Base-by-base conservation (phyloP, 495 filamentous ascomycete species). In the Trichocladium uniseriatum region DNA sequence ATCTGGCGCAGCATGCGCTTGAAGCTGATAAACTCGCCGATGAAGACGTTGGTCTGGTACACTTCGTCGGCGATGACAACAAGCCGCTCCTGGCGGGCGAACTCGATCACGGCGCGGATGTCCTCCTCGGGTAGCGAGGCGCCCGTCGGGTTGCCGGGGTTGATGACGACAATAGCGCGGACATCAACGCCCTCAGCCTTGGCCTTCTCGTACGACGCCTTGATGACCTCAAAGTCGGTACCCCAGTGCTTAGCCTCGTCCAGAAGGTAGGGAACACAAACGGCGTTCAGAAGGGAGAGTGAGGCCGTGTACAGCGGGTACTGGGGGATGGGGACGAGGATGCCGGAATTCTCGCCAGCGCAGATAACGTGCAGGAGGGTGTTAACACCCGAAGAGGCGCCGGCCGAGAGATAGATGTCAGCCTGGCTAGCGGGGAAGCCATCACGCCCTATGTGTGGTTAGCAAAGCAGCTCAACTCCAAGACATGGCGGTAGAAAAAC, bases 291-390 rank as follows among this genome's bases (percentile, higher is more conserved):
- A 14, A 98, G 69, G 19, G 89, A 68, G 45, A 98, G 78, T 2
- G 91, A 95, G 34, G 92, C 92, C 22, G 94, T 97, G 69, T 98
- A 98, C 34, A 98, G 81, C 10, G 92, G 92, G 64, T 98, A 98
- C 68, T 98, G 92, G 7, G 92, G 92, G 53, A 98, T 97, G 5
- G 92, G 92, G 18, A 98, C 84, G 24, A 98, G 78, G 27, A 98
- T 78, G 48, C 92, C 92, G 8, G 86, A 84, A 18, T 82, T 75
- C n/a, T 81, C 81, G 18, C 73, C 72, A 32, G 84, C 73, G 70
- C 89, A 94, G 66, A 98, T 87, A 64, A 94, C 75, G 69, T 89
- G 86, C 40, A 98, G 75, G 50, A 97, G 77, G 32, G 89, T 94
- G 72, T 84, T 92, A 45, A 98, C 92, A 47, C 92, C 92, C 1